Evolutionary conservation across 129 eudicot genomes (phyloP).

Genomic region (Heracleum sosnowskyi): DNA sequence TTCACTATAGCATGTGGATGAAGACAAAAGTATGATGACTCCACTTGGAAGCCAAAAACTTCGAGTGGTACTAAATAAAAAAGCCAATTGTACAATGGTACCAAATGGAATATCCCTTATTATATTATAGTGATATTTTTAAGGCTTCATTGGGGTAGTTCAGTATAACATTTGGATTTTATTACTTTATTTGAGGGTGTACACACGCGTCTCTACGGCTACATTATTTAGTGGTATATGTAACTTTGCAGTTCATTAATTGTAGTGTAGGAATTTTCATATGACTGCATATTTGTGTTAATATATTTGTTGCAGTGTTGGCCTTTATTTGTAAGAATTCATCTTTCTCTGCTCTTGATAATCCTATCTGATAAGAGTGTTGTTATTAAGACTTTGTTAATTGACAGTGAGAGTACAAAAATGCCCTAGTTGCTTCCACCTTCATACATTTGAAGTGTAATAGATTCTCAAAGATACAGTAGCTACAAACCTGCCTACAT

Average conservation of each 20-base stretch:
- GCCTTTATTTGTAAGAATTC: background rate
- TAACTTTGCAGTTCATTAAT: background rate
- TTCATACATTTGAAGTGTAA: slow-evolving; percentile 66
- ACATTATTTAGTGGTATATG: background rate
- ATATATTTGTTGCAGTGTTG: background rate
- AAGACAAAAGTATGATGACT: too few species aligned
- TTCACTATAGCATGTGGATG: too few species aligned
- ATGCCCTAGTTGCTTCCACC: slow-evolving; percentile 73
- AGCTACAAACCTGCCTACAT: slow-evolving; percentile 61
- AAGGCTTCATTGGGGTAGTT: background rate
- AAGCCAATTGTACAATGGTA: too few species aligned
- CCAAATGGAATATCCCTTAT: too few species aligned
- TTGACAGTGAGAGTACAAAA: slow-evolving; percentile 82
- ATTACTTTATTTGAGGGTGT: background rate
- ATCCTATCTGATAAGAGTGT: background rate
- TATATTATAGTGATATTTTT: too few species aligned
- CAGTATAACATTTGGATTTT: background rate
- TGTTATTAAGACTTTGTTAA: background rate
- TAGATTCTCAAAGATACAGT: slow-evolving; percentile 60
- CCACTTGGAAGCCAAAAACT: too few species aligned
- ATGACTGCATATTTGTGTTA: background rate
- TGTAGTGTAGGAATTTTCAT: background rate
- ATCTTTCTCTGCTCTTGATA: background rate
- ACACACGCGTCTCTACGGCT: background rate
- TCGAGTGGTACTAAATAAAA: too few species aligned